Evolutionary conservation across 139 green algal species (phyloP), one percentile per base, ranked within the genome.

Genomic region (Picochlorum sp.): DNA sequence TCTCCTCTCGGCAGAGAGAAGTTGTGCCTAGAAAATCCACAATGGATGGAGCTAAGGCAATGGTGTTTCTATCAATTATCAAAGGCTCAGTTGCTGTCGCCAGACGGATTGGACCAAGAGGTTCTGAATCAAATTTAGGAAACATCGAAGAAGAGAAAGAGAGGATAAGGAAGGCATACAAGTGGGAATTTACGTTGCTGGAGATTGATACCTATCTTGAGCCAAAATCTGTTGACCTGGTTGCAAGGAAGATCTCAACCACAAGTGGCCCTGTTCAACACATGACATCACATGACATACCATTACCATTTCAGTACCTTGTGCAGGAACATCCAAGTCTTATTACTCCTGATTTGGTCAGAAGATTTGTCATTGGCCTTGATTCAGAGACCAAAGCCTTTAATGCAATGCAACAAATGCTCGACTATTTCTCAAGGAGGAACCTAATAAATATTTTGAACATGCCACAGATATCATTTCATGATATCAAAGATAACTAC

Each of bases 401-500:
- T 7, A 30, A 37, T 1, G 62, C 53, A 12, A 18, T 69, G 31
- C 22, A 10, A 35, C 20, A 28, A 31, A 50, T 47, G 32, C 13
- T 37, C 16, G 25, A 61, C 22, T 61, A 30, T 0, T 33, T 50
- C 18, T 32, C 24, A 20, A 20, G 33, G 25, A 16, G 49, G 9
- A 49, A 26, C 4, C 16, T 61, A n/a, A 14, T 18, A 33, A 32
- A 61, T 51, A 14, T 51, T 10, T 9, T 61, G 0, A 16, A 12
- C 1, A 18, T 9, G 14, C 55, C 31, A 0, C 55, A 61, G 25
- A 31, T 31, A 35, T 10, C 31, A 33, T 71, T 66, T 41, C 25
- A 37, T 14, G 10, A 22, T 33, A 53, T 71, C 41, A 71, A 71
- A 44, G 31, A 31, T 1, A 41, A 50, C 33, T 71, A 71, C 33